phyloP scores from a whole-genome alignment of 805 yeast species.

The Barnettozyma siamensis region DNA sequence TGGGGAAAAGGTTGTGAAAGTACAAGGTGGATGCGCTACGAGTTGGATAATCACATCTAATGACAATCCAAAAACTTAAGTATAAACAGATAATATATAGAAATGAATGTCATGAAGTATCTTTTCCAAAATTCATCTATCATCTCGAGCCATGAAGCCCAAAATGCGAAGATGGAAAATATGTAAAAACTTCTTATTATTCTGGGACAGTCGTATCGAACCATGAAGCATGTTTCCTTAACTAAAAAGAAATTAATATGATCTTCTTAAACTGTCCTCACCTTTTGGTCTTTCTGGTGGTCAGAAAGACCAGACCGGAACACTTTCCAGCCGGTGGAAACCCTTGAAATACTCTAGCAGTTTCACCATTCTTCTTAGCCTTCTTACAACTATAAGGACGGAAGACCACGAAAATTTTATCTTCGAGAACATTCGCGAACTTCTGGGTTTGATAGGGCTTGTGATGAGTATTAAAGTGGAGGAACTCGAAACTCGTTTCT shows the following conservation, averaged over 20 bases:
- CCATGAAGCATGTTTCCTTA: slow-evolving; percentile 18
- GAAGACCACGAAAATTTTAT: no score
- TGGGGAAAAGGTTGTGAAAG: slow-evolving; percentile 22
- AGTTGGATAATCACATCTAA: slow-evolving; percentile 47
- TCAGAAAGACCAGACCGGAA: slow-evolving; percentile 1
- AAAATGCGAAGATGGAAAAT: slow-evolving; percentile 63
- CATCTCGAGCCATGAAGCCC: slow-evolving; percentile 24
- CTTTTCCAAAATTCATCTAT: slow-evolving; percentile 77
- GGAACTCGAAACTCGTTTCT: no score
- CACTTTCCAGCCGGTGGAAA: background rate
- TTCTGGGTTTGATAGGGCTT: background rate
- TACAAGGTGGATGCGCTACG: slow-evolving; percentile 65
- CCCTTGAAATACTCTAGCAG: no score
- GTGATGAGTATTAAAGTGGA: background rate
- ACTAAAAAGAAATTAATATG: slow-evolving; percentile 7
- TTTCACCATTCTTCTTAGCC: no score
- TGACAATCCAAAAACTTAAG: slow-evolving; percentile 3
- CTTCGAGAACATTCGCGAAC: slow-evolving; percentile 6
- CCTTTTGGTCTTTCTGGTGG: background rate
- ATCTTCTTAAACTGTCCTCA: slow-evolving; percentile 16
- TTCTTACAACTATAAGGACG: no score
- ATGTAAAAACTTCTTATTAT: slow-evolving; percentile 57
- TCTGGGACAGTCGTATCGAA: slow-evolving; percentile 64
- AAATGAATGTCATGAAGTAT: slow-evolving; percentile 57
- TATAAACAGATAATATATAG: slow-evolving; percentile 2